phyloP scores from a whole-genome alignment of 2,329 filamentous ascomycete species.

The Aspergillus costaricaensis region DNA sequence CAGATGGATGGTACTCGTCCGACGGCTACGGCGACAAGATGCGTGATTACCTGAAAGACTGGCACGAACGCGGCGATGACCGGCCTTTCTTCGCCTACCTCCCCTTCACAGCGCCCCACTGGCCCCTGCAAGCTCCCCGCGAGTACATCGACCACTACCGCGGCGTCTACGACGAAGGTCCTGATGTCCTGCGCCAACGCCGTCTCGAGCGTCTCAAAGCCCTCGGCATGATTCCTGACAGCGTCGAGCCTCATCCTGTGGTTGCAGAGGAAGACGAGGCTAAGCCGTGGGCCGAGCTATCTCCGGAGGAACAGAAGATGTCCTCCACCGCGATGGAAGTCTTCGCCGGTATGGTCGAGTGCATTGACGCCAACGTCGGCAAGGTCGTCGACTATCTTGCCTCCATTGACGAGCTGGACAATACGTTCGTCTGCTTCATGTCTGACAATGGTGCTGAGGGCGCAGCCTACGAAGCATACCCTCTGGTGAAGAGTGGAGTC shows the following conservation, averaged over 20 bases:
- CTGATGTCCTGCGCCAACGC: constrained; percentile 56
- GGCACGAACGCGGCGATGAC: constrained; percentile 44
- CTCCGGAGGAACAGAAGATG: constrained; percentile 41
- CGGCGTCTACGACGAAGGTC: constrained; percentile 63
- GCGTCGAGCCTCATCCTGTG: constrained; percentile 45
- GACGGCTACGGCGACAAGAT: constrained; percentile 57
- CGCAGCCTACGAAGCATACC: constrained; percentile 60
- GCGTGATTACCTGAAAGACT: constrained; percentile 53
- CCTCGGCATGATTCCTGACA: constrained; percentile 55
- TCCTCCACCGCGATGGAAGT: constrained; percentile 60
- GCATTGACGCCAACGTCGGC: constrained; percentile 62
- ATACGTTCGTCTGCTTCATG: constrained; percentile 66
- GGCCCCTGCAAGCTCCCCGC: constrained; percentile 62
- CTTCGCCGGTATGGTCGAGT: constrained; percentile 66
- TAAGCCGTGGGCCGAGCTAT: constrained; percentile 41
- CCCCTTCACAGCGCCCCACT: constrained; percentile 65
- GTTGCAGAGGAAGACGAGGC: constrained; percentile 52
- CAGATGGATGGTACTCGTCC: constrained; percentile 57
- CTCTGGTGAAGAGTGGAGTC: constrained; percentile 57
- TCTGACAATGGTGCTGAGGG: constrained; percentile 66
- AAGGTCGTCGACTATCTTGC: constrained; percentile 60
- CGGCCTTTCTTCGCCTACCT: constrained; percentile 62
- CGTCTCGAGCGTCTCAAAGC: constrained; percentile 59
- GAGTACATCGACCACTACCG: constrained; percentile 60
- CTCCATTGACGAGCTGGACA: constrained; percentile 60